Evolutionary conservation across 495 filamentous ascomycete genomes (phyloP).

Genomic region (Daldinia caldariorum): DNA sequence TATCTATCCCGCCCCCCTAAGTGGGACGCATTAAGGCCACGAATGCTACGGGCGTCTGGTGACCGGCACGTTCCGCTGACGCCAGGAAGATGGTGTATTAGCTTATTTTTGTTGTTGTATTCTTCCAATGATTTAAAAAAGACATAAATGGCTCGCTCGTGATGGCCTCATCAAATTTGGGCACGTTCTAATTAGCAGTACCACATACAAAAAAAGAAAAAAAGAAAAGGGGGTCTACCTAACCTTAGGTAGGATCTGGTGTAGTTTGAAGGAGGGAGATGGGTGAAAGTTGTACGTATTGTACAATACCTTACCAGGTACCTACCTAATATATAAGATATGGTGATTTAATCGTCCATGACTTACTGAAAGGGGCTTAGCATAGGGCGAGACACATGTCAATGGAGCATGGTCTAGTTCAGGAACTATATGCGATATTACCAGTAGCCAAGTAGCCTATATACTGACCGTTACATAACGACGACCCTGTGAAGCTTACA

Average conservation of each 20-base stretch:
- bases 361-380: not conserved
- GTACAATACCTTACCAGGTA: too few species aligned
- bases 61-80: not conserved
- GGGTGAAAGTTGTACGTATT: too few species aligned
- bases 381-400: not conserved
- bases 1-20: not conserved
- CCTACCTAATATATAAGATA: too few species aligned
- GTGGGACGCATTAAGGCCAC: not conserved
- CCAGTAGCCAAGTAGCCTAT: not conserved
- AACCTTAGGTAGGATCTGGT: too few species aligned
- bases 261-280: too few species aligned
- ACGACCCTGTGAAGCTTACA: not conserved
- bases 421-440: slow-evolving; percentile 6
- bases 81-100: not conserved
- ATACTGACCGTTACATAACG: not conserved
- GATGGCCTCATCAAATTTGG: not conserved
- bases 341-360: too few species aligned
- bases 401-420: not conserved
- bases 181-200: not conserved
- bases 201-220: not conserved
- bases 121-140: not conserved
- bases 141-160: not conserved
- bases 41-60: not conserved
- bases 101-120: not conserved
- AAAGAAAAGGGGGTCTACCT: too few species aligned